phyloP scores from a whole-genome alignment of 306 rosid genomes.

The Cucurbita argyrosperma region DNA sequence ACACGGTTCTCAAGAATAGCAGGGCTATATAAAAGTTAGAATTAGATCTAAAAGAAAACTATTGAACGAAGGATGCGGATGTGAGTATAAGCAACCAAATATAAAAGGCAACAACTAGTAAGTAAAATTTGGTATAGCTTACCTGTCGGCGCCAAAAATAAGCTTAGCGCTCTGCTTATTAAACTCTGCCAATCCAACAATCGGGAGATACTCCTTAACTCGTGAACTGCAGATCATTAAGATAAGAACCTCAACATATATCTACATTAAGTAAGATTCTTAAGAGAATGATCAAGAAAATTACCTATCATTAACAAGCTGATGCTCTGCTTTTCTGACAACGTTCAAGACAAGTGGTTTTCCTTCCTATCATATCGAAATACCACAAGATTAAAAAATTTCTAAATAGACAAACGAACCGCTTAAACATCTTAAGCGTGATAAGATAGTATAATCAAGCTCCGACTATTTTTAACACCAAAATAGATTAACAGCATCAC shows the following conservation, averaged over 20 bases:
- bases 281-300: constrained; percentile 2
- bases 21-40: constrained; percentile 43
- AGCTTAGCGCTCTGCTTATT: constrained; percentile 87
- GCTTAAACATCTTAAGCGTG: background rate
- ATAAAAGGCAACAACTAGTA: no score
- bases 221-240: constrained; percentile 41
- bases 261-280: background rate
- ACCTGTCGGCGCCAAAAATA: constrained; percentile 92
- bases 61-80: background rate
- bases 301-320: constrained; percentile 41
- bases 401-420: background rate
- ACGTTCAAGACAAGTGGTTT: constrained; percentile 92
- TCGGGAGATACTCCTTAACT: constrained; percentile 80
- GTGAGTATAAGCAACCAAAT: background rate
- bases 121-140: background rate
- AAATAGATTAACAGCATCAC: no score
- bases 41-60: background rate
- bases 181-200: constrained; percentile 75
- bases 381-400: background rate
- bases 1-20: constrained; percentile 74
- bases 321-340: constrained; percentile 67
- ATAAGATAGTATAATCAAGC: background rate
- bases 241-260: constrained; percentile 2
- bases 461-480: no score
- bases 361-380: constrained; percentile 54